Conservation (phyloP, 2,329 filamentous ascomycete species). For the Triangularia setosa region DNA sequence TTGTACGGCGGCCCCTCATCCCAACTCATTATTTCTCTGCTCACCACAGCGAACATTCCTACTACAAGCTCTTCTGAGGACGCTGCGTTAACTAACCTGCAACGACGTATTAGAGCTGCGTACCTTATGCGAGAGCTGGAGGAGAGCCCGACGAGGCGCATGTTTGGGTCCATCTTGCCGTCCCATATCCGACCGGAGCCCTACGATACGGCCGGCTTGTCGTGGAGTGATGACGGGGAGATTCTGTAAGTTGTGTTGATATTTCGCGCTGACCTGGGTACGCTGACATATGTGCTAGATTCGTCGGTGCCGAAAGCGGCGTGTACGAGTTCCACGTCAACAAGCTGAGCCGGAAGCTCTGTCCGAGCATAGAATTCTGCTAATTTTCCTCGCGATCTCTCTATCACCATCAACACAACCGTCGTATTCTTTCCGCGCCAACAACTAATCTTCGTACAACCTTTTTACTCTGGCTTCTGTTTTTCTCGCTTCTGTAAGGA, state of each 20-base stretch:
- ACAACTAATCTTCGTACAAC: neutral
- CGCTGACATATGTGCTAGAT: slow-evolving; percentile 38
- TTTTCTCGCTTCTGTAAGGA: neutral
- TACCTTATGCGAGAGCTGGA: slow-evolving; percentile 31
- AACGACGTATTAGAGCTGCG: slow-evolving; percentile 22
- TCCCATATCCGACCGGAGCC: slow-evolving; percentile 37
- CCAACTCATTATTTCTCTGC: slow-evolving; percentile 8
- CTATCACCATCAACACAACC: neutral
- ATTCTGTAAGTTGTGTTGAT: slow-evolving; percentile 47
- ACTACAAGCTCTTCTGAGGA: neutral
- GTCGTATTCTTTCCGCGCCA: neutral
- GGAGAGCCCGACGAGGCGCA: slow-evolving; percentile 28
- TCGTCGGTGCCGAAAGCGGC: slow-evolving; percentile 64
- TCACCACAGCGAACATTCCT: slow-evolving; percentile 3
- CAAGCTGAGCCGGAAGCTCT: slow-evolving; percentile 55
- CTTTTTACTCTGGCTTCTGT: neutral
- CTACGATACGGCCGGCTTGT: slow-evolving; percentile 58
- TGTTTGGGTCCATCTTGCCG: slow-evolving; percentile 19
- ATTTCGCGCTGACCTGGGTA: neutral
- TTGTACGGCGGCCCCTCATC: slow-evolving; percentile 35
- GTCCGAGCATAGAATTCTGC: slow-evolving; percentile 39
- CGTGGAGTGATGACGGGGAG: slow-evolving; percentile 59
- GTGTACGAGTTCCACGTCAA: slow-evolving; percentile 73
- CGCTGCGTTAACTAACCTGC: slow-evolving; percentile 11
- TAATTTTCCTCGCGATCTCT: slow-evolving; percentile 1